Base-by-base conservation (phyloP, 169 alveolate genomes). In the Cardiosporidium cionae region DNA sequence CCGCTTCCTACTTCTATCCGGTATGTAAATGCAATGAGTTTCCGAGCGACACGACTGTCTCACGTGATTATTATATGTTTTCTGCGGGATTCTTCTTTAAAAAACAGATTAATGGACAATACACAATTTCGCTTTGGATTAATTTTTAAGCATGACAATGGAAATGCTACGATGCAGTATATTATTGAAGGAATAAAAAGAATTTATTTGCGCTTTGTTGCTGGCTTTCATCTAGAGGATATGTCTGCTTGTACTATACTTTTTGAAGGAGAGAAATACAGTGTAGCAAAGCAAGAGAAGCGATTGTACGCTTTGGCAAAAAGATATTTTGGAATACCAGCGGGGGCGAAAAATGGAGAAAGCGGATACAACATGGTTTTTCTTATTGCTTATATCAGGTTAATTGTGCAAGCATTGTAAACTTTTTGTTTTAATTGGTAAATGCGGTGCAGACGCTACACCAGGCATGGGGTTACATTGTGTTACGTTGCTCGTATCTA, bases 1-100 rank as follows among this genome's bases (percentile, higher is more conserved):
- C 28, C 77, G 29, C 85, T 88, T 82, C 95, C 94, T 52, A 91
- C 94, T 52, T 83, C 91, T 28, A 77, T 85, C 54, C 83, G 77
- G 16, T 70, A 62, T 37, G 63, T 70, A 70, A 70, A 70, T 52
- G 34, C 58, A 7, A 63, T 69, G 32, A 69, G 63, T 58, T 62
- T 70, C 32, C 77, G 63, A 31, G 58, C 71, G 22, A 70, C 71
- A 37, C 29, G 71, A 28, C 77, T 70, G 7, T 70, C 63, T 37
- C 25, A 70, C 23, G 69, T 62, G 31, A 62, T 5, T 34, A 63
- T 62, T 6, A 35, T 70, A 28, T 69, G 77, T 70, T 28, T 2
- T 54, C 27, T 9, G 4, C 44, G 35, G n/a, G 67, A n/a, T 6
- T 0, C 67, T 58, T 31, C 29, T n/a, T 23, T n/a, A 44, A n/a